A percentile compares a stretch with the other conserved stretches of the same genome.
These are phyloP conservation scores for Termitomyces sp. DNA, from an alignment of 768 basidiomycete genomes.

Conservation along the genomic window DNA sequence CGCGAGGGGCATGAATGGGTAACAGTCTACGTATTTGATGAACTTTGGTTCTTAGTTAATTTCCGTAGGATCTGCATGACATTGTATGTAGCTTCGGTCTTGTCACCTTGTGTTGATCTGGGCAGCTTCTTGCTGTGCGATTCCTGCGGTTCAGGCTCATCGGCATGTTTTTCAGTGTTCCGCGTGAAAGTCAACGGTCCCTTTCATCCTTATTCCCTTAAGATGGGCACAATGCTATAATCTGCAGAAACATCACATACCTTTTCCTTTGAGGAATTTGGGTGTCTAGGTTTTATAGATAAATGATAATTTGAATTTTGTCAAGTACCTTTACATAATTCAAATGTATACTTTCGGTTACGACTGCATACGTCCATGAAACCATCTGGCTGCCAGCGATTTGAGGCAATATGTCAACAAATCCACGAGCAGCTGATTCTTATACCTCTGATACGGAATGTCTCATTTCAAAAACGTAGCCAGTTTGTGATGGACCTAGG, in stretches of 20 bases:
- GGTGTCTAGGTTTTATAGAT: not conserved
- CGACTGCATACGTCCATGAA: not conserved
- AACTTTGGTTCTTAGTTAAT: not conserved
- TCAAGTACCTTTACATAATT: not conserved
- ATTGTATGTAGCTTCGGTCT: not conserved
- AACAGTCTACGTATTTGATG: not conserved
- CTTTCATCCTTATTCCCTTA: not conserved
- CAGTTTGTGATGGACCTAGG: slow-evolving; percentile 34
- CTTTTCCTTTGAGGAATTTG: not conserved
- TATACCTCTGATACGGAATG: slow-evolving; percentile 9
- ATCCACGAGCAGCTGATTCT: slow-evolving; percentile 9
- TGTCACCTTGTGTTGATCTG: not conserved
- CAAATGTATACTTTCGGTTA: not conserved
- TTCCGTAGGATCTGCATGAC: not conserved
- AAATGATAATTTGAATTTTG: not conserved
- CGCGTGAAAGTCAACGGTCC: not conserved
- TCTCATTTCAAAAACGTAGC: slow-evolving; percentile 12
- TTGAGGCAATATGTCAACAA: slow-evolving; percentile 1
- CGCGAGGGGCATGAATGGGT: slow-evolving; percentile 38
- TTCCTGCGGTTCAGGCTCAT: not conserved
- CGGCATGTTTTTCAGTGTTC: not conserved
- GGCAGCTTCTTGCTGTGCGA: not conserved
- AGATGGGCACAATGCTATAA: not conserved
- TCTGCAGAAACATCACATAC: not conserved
- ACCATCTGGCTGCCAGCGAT: not conserved